Conservation (phyloP, 345 rosid genomes). For the Salix viminalis region DNA sequence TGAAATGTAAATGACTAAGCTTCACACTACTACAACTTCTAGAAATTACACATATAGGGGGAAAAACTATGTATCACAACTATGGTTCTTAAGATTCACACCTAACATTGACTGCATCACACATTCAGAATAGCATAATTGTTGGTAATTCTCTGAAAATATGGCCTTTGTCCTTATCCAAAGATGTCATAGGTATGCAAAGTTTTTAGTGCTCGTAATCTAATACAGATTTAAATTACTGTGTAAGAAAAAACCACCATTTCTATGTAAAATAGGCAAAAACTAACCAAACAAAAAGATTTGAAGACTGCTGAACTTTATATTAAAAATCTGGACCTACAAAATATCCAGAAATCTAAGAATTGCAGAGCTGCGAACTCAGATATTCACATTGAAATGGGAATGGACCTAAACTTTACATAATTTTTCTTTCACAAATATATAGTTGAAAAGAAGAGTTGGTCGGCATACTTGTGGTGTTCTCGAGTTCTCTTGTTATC, state of each 20-base stretch:
- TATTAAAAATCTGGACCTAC: background rate
- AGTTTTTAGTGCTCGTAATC: background rate
- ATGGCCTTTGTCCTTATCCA: background rate
- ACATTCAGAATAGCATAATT: background rate
- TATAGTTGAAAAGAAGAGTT: background rate
- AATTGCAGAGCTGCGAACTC: background rate
- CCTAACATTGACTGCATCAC: background rate
- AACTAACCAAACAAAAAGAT: background rate
- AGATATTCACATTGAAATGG: background rate
- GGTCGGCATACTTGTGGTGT: slow-evolving; percentile 65
- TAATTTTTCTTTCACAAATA: background rate
- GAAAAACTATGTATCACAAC: background rate
- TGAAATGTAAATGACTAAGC: background rate
- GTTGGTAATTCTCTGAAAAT: background rate
- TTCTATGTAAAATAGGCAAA: background rate
- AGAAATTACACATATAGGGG: background rate
- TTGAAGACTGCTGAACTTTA: background rate
- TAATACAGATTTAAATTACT: background rate
- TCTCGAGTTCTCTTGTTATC: slow-evolving; percentile 84
- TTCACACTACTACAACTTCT: background rate
- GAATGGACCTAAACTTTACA: background rate
- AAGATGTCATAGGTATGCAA: background rate
- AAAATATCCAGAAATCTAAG: background rate
- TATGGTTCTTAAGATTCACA: background rate
- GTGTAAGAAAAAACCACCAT: background rate